Evolutionary conservation across 257 asterid species (phyloP), one percentile per base, ranked within the genome.

Genomic region (Petunia secreta): DNA sequence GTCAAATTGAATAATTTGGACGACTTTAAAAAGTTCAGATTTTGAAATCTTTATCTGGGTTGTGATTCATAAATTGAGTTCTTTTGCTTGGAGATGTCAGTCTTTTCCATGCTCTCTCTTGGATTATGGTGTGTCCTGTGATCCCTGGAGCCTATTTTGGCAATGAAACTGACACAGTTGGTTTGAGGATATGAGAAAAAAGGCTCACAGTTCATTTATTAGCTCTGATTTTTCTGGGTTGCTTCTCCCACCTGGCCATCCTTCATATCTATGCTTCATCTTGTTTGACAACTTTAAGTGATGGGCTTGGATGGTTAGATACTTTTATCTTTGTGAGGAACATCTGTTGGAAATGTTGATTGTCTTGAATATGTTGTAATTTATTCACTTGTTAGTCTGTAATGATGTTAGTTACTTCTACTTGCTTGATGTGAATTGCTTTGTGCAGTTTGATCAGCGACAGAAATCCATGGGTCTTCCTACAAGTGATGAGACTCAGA

Each of bases 401-500:
- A 36, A 15, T 79, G 62, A 25, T 52, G 10, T 25, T 63, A n/a
- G 44, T 79, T 48, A 41, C 55, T 48, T 63, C 43, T 39, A 3
- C 38, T 14, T 65, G n/a, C 46, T 15, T 68, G 83, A 50, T 46
- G 79, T 64, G 16, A 79, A 77, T 66, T 73, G 34, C 60, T 15
- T 62, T 76, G 53, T 65, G 65, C 88, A 91, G 92, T 90, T 88
- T 80, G 96, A 89, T 80, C 96, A 91, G 77, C 81, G 94, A 59
- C 97, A 91, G 84, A 92, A 92, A 73, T 91, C 91, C 68, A 91
- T 87, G 97, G 97, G 97, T 38, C 92, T 65, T 58, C 97, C 97
- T 9, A 87, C 95, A 8, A 87, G 94, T 53, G 97, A 92, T 63
- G 97, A 94, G 80, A 82, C 89, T 83, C 92, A 89, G 89, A 92